Conservation (phyloP, 1,139 yeast genomes). For the Hansenula lynferdii region DNA sequence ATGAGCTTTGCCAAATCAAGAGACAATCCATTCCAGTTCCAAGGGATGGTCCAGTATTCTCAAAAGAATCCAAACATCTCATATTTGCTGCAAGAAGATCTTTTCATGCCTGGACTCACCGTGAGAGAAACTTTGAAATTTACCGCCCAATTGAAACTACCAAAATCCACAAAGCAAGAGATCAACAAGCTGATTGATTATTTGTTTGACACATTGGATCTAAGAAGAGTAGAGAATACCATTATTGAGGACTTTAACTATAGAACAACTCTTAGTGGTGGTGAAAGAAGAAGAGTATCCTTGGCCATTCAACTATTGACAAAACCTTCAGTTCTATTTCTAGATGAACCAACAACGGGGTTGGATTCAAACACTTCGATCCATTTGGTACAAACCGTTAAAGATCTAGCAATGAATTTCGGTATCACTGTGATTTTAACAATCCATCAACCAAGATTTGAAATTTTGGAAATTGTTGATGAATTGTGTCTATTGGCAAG, state of each 20-base stretch:
- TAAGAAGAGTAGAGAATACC: constrained; percentile 56
- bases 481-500: constrained; percentile 59
- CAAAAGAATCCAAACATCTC: constrained; percentile 30
- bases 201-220: constrained; percentile 54
- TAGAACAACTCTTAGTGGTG: constrained; percentile 39
- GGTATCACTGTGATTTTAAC: constrained; percentile 74
- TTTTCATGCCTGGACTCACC: constrained; percentile 62
- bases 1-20: constrained; percentile 28
- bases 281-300: constrained; percentile 71
- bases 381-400: constrained; percentile 57
- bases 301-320: constrained; percentile 71
- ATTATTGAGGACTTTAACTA: constrained; percentile 37
- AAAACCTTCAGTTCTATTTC: constrained; percentile 65
- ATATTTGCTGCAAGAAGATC: constrained; percentile 71
- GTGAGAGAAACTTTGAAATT: constrained; percentile 61
- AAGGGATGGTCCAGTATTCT: constrained; percentile 27
- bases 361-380: constrained; percentile 74
- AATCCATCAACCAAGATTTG: constrained; percentile 83
- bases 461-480: constrained; percentile 63
- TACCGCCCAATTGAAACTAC: constrained; percentile 65
- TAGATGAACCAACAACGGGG: constrained; percentile 87
- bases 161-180: constrained; percentile 33
- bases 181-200: constrained; percentile 48
- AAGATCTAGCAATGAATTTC: constrained; percentile 46
- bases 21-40: constrained; percentile 31